Conservation (phyloP, 257 asterid species). For the Cynanchum wilfordii region DNA sequence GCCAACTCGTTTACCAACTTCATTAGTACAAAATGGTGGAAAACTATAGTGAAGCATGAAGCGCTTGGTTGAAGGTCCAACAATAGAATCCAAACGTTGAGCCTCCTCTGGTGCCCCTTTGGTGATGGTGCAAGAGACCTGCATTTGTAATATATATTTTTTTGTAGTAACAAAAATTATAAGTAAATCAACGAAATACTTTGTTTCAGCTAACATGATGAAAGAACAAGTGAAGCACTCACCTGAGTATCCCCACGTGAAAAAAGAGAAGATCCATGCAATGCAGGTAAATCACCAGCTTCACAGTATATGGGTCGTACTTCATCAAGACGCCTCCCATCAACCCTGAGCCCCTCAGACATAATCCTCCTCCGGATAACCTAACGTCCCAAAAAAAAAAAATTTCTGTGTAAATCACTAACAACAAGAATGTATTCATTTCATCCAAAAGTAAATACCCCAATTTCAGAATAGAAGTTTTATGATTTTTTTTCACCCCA, state of each 20-base stretch:
- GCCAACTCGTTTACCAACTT: slow-evolving; percentile 89
- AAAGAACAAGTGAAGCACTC: slow-evolving; percentile 17
- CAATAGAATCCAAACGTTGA: slow-evolving; percentile 75
- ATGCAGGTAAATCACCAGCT: slow-evolving; percentile 73
- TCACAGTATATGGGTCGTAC: slow-evolving; percentile 87
- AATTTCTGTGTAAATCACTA: slow-evolving; percentile 22
- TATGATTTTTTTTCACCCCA: not conserved
- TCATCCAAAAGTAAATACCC: not conserved
- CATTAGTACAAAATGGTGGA: slow-evolving; percentile 92
- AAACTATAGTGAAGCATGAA: slow-evolving; percentile 98
- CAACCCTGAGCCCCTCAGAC: slow-evolving; percentile 81
- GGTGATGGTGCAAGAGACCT: slow-evolving; percentile 96
- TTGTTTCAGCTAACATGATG: slow-evolving; percentile 1
- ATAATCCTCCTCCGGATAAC: slow-evolving; percentile 85
- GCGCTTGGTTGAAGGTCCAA: slow-evolving; percentile 90
- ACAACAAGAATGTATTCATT: not conserved
- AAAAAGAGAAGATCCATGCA: slow-evolving; percentile 88
- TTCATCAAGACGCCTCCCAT: slow-evolving; percentile 89
- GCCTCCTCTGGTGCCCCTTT: slow-evolving; percentile 99
- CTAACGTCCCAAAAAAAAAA: slow-evolving; percentile 36
- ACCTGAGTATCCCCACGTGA: slow-evolving; percentile 98
- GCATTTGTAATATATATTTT: slow-evolving; percentile 18
- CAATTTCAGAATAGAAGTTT: not conserved
- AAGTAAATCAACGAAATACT: slow-evolving; percentile 3
- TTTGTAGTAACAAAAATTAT: not conserved